These are phyloP conservation scores for Pythium guiyangense DNA, from an alignment of 352 stramenopile genomes.

Conservation along the genomic window DNA sequence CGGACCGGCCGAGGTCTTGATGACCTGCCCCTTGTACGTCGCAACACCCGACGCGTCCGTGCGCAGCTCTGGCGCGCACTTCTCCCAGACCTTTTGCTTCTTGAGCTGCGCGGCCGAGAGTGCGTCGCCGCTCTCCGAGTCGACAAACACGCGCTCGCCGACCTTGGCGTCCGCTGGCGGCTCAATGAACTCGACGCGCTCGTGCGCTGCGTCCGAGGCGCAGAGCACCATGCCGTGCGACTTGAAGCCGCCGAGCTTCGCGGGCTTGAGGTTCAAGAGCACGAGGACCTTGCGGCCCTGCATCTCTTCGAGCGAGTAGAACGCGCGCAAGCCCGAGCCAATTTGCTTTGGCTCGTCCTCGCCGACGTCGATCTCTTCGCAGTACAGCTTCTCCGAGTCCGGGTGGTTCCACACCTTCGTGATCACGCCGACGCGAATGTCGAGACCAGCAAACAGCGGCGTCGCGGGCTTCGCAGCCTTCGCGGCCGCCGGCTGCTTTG, in stretches of 20 bases:
- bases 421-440: conserved; percentile 82
- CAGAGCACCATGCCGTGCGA: conserved; percentile 98
- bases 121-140: conserved; percentile 58
- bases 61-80: conserved; percentile 57
- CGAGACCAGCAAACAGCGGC: conserved; percentile 68
- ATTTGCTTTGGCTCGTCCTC: conserved; percentile 92
- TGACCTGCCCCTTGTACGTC: conserved; percentile 73
- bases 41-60: conserved; percentile 63
- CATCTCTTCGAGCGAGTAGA: conserved; percentile 96
- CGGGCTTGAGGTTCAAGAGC: conserved; percentile 97
- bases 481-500: conserved; percentile 22
- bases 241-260: conserved; percentile 96
- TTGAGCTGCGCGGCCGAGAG: conserved; percentile 79
- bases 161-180: conserved; percentile 88
- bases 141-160: conserved; percentile 91
- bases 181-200: conserved; percentile 94
- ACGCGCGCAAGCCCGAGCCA: conserved; percentile 91
- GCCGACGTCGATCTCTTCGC: conserved; percentile 98
- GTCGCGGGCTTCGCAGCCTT: conserved; percentile 48
- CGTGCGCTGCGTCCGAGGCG: conserved; percentile 80
- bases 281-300: conserved; percentile 93
- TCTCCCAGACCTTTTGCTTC: conserved; percentile 89
- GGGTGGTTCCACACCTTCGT: conserved; percentile 81
- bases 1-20: conserved; percentile 64
- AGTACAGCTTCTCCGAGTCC: conserved; percentile 95